phyloP scores from a whole-genome alignment of 106 monocot species.

The Dendrobium nobile region DNA sequence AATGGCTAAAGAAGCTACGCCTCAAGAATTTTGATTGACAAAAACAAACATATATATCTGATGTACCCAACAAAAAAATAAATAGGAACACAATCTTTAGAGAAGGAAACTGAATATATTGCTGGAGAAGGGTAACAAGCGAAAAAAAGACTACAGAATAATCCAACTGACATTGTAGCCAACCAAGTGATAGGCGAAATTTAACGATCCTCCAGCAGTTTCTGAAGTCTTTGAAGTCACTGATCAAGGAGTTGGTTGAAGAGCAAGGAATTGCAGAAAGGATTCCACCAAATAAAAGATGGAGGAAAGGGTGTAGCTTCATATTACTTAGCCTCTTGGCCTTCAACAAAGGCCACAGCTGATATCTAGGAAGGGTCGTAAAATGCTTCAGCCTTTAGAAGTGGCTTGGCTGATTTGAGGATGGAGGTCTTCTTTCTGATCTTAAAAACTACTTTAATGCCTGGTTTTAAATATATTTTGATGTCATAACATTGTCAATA shows the following conservation, averaged over 20 bases:
- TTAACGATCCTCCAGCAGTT: neutral
- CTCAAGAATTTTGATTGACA: neutral
- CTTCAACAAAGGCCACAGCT: neutral
- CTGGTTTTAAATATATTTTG: neutral
- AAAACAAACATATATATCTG: neutral
- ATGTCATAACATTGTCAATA: neutral
- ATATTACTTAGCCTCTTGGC: neutral
- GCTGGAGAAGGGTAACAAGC: neutral
- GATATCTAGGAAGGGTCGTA: constrained; percentile 2
- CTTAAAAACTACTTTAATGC: neutral
- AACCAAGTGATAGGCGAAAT: neutral
- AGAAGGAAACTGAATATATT: neutral
- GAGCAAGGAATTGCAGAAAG: neutral
- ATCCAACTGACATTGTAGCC: neutral
- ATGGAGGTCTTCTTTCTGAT: neutral
- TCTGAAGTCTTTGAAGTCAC: neutral
- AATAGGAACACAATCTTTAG: neutral
- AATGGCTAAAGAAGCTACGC: neutral
- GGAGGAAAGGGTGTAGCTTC: neutral
- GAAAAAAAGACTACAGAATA: neutral
- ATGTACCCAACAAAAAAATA: neutral
- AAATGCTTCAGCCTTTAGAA: neutral
- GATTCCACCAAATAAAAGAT: neutral
- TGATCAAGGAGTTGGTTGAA: neutral
- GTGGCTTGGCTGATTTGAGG: neutral